Percentiles rank a stretch among this genome's conserved stretches.
Evolutionary conservation across 2,329 filamentous ascomycete genomes (phyloP).

Genomic region (Venturia oleaginea): DNA sequence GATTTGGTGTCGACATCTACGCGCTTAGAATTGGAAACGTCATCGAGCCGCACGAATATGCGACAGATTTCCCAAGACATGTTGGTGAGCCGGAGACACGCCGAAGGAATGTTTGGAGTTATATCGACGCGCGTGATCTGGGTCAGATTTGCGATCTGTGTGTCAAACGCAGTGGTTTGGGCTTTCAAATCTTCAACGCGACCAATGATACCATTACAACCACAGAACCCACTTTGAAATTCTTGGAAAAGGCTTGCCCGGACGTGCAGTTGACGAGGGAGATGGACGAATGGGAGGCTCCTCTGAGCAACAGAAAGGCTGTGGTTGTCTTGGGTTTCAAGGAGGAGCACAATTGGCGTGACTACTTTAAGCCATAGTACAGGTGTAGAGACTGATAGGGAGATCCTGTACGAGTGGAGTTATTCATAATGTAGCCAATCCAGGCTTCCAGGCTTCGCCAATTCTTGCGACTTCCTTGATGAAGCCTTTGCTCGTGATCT

Average conservation of each 20-base stretch:
- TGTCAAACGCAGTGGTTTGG: conserved; percentile 45
- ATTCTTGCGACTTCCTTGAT: conserved; percentile 75
- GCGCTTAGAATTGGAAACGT: conserved; percentile 52
- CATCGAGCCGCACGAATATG: conserved; percentile 53
- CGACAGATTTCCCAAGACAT: conserved; percentile 42
- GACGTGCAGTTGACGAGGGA: conserved; percentile 44
- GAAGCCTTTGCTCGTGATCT: conserved; percentile 76
- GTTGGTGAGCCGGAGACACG: conserved; percentile 42
- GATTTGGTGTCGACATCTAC: conserved; percentile 52
- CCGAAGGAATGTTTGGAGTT: conserved; percentile 53
- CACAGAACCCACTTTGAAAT: conserved; percentile 41
- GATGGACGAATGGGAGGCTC: conserved; percentile 51
- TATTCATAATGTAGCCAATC: conserved; percentile 51
- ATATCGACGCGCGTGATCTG: conserved; percentile 53
- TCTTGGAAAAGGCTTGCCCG: conserved; percentile 42
- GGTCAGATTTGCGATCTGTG: conserved; percentile 51
- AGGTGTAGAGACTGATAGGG: neutral
- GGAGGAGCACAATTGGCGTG: conserved; percentile 50
- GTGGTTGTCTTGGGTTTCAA: conserved; percentile 49
- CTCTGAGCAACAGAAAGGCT: conserved; percentile 52
- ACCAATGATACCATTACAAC: conserved; percentile 54
- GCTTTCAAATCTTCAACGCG: conserved; percentile 57
- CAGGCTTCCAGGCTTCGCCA: conserved; percentile 75
- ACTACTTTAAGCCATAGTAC: conserved; percentile 33
- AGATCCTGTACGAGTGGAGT: neutral